Evolutionary conservation across 2,329 filamentous ascomycete genomes (phyloP).

Genomic region (Phaeosphaeria sp.): DNA sequence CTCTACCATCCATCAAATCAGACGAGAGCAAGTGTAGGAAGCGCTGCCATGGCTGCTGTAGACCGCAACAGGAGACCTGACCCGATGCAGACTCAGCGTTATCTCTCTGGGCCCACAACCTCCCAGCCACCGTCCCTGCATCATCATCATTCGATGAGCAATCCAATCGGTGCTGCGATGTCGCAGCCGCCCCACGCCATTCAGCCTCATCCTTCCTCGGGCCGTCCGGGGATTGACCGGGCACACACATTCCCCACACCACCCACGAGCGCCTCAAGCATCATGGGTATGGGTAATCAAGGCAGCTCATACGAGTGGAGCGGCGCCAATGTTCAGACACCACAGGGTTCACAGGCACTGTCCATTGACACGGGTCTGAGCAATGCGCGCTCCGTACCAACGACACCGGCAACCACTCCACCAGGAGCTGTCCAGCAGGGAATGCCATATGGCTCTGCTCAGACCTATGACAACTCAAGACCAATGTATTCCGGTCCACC

Average conservation of each 20-base stretch:
- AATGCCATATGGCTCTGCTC: conserved; percentile 77
- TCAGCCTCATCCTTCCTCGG: conserved; percentile 62
- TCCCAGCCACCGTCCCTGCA: conserved; percentile 72
- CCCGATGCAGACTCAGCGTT: conserved; percentile 52
- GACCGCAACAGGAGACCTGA: conserved; percentile 59
- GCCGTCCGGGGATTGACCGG: conserved; percentile 74
- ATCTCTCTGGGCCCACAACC: conserved; percentile 66
- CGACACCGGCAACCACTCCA: conserved; percentile 88
- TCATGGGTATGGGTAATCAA: conserved; percentile 76
- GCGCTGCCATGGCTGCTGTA: conserved; percentile 75
- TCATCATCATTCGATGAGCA: conserved; percentile 72
- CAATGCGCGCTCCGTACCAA: conserved; percentile 84
- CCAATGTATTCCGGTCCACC: conserved; percentile 78
- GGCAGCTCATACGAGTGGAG: conserved; percentile 82
- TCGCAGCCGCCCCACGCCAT: conserved; percentile 73
- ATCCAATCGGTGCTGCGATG: conserved; percentile 62
- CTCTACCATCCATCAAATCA: conserved; percentile 94
- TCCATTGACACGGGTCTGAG: conserved; percentile 81
- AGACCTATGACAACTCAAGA: conserved; percentile 77
- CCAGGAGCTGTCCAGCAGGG: conserved; percentile 80
- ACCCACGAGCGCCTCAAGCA: conserved; percentile 88
- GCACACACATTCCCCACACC: conserved; percentile 94
- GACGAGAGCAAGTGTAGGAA: conserved; percentile 77
- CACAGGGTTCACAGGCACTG: conserved; percentile 72
- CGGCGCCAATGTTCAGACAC: conserved; percentile 50